Base-by-base conservation (phyloP, 2,329 filamentous ascomycete species). In the Rhinocladiella similis region DNA sequence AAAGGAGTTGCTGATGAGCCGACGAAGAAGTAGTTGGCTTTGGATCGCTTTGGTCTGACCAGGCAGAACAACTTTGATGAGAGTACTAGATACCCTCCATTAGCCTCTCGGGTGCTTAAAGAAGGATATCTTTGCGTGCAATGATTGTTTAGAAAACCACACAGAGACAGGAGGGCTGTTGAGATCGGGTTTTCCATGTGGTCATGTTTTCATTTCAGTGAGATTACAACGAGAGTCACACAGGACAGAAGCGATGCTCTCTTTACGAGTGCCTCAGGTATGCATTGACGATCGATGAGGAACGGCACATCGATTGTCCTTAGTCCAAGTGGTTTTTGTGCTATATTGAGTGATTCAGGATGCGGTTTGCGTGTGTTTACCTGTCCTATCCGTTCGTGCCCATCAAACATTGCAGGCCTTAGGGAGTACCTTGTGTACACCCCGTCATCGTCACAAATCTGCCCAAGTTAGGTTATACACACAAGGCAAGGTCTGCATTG, bases 21-120 rank as follows among this genome's bases (percentile, higher is more conserved):
- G 33, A 47, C 49, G 3, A 50, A 50, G 19, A 60, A 62, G 45
- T 55, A 54, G 36, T 54, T 55, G 19, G 9, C 2, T 33, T 4
- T 33, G 29, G 29, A 33, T 9, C 5, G 25, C 25, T 9, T 41
- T 46, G 25, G 48, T 38, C 53, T 43, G 43, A 52, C 35, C 35
- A 50, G 59, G 53, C 59, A 61, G 55, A 63, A 55, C 47, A 39
- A 59, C 22, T 52, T 51, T 51, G 58, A 43, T 54, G 53, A 55
- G 50, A 62, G 45, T 53, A 33, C 56, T 43, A 62, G 62, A 64
- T 60, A 56, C 55, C 62, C 5, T 33, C 53, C 46, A 48, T 47
- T 48, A n/a, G 18, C 46, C 51, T 53, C 53, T 33, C 29, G 10
- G 46, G 35, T 38, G 25, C 33, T 41, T 53, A 49, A 57, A 45